Evolutionary conservation across 2,329 filamentous ascomycete genomes (phyloP), one percentile per base, ranked within the genome.

Genomic region (Pleoardoris graminearum): DNA sequence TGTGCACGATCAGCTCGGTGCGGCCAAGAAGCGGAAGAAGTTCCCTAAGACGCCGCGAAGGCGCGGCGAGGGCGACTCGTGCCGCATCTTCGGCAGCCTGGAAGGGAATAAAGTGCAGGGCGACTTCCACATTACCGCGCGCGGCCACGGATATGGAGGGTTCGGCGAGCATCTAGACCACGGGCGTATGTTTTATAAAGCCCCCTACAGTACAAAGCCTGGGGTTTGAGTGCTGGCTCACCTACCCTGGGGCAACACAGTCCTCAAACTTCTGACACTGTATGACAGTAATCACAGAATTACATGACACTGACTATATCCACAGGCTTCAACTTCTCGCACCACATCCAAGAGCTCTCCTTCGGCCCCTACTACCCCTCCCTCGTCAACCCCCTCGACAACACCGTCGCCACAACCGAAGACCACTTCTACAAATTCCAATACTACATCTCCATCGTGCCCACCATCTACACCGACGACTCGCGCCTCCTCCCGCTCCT

Each of bases 321-420:
- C 8, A 16, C 63, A 93, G 90, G 82, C 19, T 97, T 99, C 82
- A 97, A 99, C 82, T 99, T 99, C 81, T 93, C 91, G 27, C 94
- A 99, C 78, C 87, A 96, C 73, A 85, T 99, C 78, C 92, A 89
- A 66, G 94, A 99, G 75, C 85, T 99, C 63, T 97, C 92, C 53
- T 99, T 96, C 75, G 94, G 94, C 3, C 88, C 91, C n/a, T 96
- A 92, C 78, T 97, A 97, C 77, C 93, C 94, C 1, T 90, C 88
- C 22, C 86, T 99, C 50, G 83, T 88, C 67, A 99, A 99, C 77
- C 94, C 94, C 0, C 89, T 99, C 66, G 94, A 97, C 77, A 87
- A 88, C 61, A 97, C 94, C 38, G 85, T 92, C 75, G 89, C 92
- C 66, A 76, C 80, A 3, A 93, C 89, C 4, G 39, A 53, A n/a